phyloP scores from a whole-genome alignment of 2,329 filamentous ascomycete genomes.

The Ceratocystis huliohia region DNA sequence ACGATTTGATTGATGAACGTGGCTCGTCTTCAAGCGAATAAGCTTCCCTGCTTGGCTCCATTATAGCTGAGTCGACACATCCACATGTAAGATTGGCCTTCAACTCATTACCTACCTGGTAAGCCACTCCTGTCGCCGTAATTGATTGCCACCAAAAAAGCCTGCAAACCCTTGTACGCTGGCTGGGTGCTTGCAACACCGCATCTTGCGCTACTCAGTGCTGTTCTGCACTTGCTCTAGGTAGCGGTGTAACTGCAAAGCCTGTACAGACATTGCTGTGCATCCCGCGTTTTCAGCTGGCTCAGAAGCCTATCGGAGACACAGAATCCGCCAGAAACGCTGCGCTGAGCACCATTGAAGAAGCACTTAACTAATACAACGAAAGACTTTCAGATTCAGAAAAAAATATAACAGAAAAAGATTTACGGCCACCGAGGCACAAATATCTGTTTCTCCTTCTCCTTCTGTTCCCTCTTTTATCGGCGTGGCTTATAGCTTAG shows the following conservation, averaged over 20 bases:
- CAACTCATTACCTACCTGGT: constrained; percentile 5
- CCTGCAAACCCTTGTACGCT: background rate
- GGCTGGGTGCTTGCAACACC: too few species aligned
- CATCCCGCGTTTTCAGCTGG: constrained; percentile 2
- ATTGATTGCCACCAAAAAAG: background rate
- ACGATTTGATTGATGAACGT: background rate
- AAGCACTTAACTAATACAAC: background rate
- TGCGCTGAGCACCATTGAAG: background rate
- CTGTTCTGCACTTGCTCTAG: background rate
- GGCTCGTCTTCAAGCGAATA: constrained; percentile 11
- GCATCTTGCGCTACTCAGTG: background rate
- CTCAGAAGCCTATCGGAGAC: background rate
- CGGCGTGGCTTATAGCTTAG: constrained; percentile 9
- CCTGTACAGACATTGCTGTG: background rate
- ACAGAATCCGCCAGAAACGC: background rate
- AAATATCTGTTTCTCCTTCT: constrained; percentile 3
- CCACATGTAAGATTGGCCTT: constrained; percentile 3
- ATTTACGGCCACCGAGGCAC: background rate
- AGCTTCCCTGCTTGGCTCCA: background rate
- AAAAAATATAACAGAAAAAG: background rate
- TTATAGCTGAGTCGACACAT: constrained; percentile 5
- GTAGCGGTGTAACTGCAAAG: background rate
- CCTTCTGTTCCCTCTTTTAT: background rate
- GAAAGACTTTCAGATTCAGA: background rate
- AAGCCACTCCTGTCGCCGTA: background rate